Evolutionary conservation across 306 rosid genomes (phyloP).

Genomic region (Casuarina equisetifolia): DNA sequence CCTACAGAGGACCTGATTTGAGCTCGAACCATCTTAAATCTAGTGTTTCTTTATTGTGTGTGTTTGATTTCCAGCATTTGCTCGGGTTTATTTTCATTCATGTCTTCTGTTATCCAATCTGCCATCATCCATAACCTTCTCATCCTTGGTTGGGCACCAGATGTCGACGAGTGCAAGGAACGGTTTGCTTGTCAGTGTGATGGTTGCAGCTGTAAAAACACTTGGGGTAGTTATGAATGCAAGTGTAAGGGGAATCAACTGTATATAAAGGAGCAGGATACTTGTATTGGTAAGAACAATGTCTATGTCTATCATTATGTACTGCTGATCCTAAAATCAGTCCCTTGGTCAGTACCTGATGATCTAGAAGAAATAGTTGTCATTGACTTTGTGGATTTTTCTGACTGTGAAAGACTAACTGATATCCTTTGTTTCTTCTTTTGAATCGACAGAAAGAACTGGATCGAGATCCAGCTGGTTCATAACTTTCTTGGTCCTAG

Average conservation of each 20-base stretch:
- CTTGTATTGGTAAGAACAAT: conserved; percentile 46
- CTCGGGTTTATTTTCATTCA: too few relatives aligned
- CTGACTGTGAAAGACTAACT: not conserved
- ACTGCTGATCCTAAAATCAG: not conserved
- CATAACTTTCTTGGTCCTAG: conserved; percentile 50
- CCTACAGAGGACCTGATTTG: too few relatives aligned
- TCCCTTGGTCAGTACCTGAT: not conserved
- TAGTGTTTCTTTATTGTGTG: too few relatives aligned
- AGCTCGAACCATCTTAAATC: too few relatives aligned
- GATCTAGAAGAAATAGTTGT: too few relatives aligned
- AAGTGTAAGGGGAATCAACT: conserved; percentile 45
- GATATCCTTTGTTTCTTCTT: conserved; percentile 18
- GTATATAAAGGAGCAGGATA: conserved; percentile 51
- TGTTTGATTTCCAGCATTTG: too few relatives aligned
- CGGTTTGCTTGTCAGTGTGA: conserved; percentile 47
- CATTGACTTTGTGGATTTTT: not conserved
- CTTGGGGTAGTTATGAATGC: conserved; percentile 61
- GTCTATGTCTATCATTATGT: not conserved
- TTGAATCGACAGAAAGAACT: conserved; percentile 55
- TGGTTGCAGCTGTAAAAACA: conserved; percentile 55
- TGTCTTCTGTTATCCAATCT: not conserved
- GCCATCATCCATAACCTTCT: not conserved
- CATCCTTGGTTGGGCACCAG: conserved; percentile 29
- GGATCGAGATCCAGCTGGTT: conserved; percentile 62
- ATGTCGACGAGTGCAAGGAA: conserved; percentile 51